These are phyloP conservation scores for Ophioceras dolichostomum DNA, from an alignment of 2,329 filamentous ascomycete genomes.

Conservation along the genomic window DNA sequence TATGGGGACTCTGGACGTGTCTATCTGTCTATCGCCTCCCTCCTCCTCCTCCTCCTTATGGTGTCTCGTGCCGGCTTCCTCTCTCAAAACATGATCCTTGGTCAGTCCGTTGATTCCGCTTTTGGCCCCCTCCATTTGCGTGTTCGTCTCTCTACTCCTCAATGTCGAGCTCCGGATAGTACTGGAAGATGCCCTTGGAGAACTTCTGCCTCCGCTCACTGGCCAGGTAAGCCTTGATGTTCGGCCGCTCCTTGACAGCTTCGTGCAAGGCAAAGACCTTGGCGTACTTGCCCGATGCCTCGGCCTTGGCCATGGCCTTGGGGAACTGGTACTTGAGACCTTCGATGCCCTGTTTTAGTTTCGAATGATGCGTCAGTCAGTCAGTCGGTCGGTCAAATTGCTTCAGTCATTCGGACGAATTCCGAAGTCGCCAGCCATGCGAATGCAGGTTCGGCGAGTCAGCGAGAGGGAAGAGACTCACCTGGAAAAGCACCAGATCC, in stretches of 20 bases:
- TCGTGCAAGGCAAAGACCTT: conserved; percentile 53
- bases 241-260: conserved; percentile 47
- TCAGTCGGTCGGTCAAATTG: not conserved
- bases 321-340: conserved; percentile 57
- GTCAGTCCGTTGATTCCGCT: too few species aligned
- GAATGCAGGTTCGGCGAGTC: too few species aligned
- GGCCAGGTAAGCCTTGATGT: conserved; percentile 55
- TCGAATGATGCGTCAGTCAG: too few species aligned
- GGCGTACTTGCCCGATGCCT: conserved; percentile 42
- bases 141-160: too few species aligned
- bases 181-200: conserved; percentile 52
- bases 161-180: conserved; percentile 61
- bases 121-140: too few species aligned
- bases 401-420: too few species aligned
- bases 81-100: too few species aligned
- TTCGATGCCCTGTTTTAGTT: conserved; percentile 30
- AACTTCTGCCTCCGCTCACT: conserved; percentile 54
- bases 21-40: too few species aligned
- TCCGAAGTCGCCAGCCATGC: too few species aligned
- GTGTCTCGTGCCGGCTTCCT: too few species aligned
- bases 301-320: conserved; percentile 45
- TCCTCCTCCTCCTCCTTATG: too few species aligned
- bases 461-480: not conserved
- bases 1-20: too few species aligned
- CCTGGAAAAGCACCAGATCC: conserved; percentile 63